These are phyloP conservation scores for Hypoxylon trugodes DNA, from an alignment of 495 filamentous ascomycete species.

Conservation along the genomic window DNA sequence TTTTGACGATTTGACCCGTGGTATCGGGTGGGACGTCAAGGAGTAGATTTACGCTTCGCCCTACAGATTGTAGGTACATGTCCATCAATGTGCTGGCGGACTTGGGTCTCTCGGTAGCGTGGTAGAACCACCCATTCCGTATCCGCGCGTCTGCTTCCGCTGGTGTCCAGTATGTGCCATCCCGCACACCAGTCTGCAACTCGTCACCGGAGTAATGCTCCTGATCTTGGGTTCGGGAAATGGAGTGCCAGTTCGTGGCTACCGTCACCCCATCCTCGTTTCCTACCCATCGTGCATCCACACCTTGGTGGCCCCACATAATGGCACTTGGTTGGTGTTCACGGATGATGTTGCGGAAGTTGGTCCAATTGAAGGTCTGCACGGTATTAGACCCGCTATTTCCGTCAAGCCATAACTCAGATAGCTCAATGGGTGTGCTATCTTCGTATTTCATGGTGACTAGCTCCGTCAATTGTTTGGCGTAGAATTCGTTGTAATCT, in stretches of 20 bases:
- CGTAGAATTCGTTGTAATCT: constrained; percentile 47
- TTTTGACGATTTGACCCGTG: constrained; percentile 30
- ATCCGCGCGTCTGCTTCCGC: constrained; percentile 41
- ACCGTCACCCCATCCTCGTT: constrained; percentile 42
- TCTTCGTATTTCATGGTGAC: constrained; percentile 31
- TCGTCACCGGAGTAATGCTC: constrained; percentile 30
- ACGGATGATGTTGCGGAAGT: constrained; percentile 41
- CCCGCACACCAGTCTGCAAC: constrained; percentile 37
- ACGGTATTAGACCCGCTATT: constrained; percentile 39
- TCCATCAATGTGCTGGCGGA: constrained; percentile 31
- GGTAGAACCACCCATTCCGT: constrained; percentile 43
- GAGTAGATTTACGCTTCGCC: constrained; percentile 38
- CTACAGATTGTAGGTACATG: constrained; percentile 43
- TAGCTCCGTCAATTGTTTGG: constrained; percentile 38
- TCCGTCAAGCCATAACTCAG: constrained; percentile 42
- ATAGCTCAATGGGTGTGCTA: constrained; percentile 29
- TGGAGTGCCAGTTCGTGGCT: constrained; percentile 41
- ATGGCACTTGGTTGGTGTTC: constrained; percentile 38
- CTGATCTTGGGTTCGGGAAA: constrained; percentile 40
- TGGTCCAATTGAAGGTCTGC: constrained; percentile 42
- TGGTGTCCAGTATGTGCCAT: constrained; percentile 40
- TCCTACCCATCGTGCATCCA: constrained; percentile 43
- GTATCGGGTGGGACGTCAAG: constrained; percentile 44
- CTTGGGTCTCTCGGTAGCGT: constrained; percentile 39
- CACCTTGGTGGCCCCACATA: constrained; percentile 45